Evolutionary conservation across 495 filamentous ascomycete species (phyloP).

Genomic region (Wilcoxina mikolae): DNA sequence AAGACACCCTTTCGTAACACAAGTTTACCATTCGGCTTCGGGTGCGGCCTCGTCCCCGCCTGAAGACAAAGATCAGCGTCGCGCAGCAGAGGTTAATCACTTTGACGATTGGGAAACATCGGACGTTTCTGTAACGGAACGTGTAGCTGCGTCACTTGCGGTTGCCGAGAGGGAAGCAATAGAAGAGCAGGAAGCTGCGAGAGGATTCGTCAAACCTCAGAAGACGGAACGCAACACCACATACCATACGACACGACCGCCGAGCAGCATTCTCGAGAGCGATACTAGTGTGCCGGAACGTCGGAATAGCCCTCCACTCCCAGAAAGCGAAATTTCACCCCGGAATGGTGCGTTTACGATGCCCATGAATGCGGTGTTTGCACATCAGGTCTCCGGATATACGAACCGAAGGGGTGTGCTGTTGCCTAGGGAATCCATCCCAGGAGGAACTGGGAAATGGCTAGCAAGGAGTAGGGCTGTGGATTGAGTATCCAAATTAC

Average conservation of each 20-base stretch:
- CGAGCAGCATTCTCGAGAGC: not conserved
- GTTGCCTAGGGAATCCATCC: not conserved
- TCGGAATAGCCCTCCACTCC: not conserved
- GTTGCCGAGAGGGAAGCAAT: not conserved
- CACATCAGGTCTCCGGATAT: not conserved
- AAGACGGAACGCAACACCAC: not conserved
- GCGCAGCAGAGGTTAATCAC: constrained; percentile 1
- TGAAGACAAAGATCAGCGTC: not conserved
- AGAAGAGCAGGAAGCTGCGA: not conserved
- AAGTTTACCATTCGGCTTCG: not conserved
- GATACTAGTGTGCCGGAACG: not conserved
- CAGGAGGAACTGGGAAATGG: constrained; percentile 3
- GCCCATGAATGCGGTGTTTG: not conserved
- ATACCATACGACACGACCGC: not conserved
- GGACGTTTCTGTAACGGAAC: not conserved
- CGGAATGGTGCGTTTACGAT: not conserved
- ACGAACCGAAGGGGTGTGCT: not conserved
- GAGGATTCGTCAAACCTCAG: not conserved
- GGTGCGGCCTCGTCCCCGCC: not conserved
- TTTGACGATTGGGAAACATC: constrained; percentile 8
- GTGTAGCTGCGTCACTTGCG: constrained; percentile 1
- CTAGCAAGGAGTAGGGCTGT: not conserved
- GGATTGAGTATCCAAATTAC: not conserved
- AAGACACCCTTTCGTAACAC: not conserved
- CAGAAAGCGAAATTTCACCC: not conserved